Evolutionary conservation across 164 flowering plant species (phyloP), one percentile per base, ranked within the genome.

Genomic region (Berberis thunbergii): DNA sequence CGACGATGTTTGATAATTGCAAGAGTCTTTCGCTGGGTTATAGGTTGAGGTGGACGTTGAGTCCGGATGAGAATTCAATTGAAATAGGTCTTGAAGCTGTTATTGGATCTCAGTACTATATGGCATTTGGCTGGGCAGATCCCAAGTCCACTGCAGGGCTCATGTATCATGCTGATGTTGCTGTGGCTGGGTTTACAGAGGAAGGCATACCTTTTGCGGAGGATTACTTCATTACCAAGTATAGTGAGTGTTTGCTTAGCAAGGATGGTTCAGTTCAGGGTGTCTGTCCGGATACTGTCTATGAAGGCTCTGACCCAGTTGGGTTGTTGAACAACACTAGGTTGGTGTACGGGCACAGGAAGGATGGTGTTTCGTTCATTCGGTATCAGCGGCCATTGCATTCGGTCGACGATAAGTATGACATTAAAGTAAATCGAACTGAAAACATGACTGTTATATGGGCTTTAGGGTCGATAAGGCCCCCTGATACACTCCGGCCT

Each of bases 51-150:
- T 91, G 99, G 99, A 86, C 85, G 2, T 61, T 91, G 75, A 71
- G 68, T 52, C 74, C 66, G 6, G 81, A 74, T 38, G 73, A 67
- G 39, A 69, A 74, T 64, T 60, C 57, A 62, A 80, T 94, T 52
- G 96, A 91, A 59, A 83, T 94, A 41, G 99, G 96, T 0, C 77
- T 94, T 62, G 99, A 94, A 74, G 97, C 93, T 1, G 88, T 76
- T 3, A 77, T 76, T 7, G 80, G 75, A 26, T 70, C 73, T 8
- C 83, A 72, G 72, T 73, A 82, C 46, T 94, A 91, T 63, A 75
- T 94, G 97, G 96, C 89, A 0, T 94, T 94, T 46, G 99, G 99
- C 8, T 94, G 99, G 11, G 49, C 49, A 46, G 49, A 4, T 46
- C 4, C 49, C 49, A 46, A 46, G 6, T 46, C 8, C 1, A 46